These are phyloP conservation scores for Rosa hybrid DNA, from an alignment of 331 rosid genomes.

Conservation along the genomic window DNA sequence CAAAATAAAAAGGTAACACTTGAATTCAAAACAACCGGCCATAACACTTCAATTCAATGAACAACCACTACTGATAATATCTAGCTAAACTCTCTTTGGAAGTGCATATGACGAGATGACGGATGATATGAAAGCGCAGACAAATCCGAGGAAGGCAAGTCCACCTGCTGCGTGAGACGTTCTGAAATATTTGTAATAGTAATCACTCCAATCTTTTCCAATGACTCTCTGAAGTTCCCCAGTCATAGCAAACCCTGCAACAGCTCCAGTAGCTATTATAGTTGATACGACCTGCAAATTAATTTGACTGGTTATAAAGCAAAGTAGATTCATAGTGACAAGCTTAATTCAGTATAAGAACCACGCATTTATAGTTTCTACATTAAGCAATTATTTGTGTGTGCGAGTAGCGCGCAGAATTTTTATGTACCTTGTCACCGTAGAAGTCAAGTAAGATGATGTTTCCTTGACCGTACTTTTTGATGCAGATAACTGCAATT, in stretches of 20 bases:
- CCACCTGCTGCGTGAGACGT: neutral
- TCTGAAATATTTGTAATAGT: neutral
- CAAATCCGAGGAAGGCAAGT: conserved; percentile 21
- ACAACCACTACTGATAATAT: neutral
- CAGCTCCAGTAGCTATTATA: conserved; percentile 15
- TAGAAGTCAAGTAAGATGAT: conserved; percentile 26
- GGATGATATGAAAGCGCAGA: conserved; percentile 26
- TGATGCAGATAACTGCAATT: neutral
- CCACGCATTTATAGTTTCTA: too few relatives aligned
- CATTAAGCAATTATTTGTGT: too few relatives aligned
- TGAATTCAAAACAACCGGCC: neutral
- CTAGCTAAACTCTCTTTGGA: neutral
- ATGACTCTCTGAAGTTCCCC: neutral
- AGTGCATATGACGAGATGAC: conserved; percentile 30
- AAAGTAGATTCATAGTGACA: neutral
- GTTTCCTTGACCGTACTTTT: neutral
- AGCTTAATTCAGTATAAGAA: too few relatives aligned
- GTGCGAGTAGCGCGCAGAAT: neutral
- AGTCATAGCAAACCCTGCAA: conserved; percentile 23
- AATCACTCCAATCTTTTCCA: accelerated
- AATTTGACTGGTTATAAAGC: neutral
- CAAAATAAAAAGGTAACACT: neutral
- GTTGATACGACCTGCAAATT: conserved; percentile 16
- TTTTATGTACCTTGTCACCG: conserved; percentile 25
- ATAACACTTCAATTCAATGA: neutral